These are phyloP conservation scores for Megacollybia marginata DNA, from an alignment of 768 basidiomycete genomes.

Conservation along the genomic window DNA sequence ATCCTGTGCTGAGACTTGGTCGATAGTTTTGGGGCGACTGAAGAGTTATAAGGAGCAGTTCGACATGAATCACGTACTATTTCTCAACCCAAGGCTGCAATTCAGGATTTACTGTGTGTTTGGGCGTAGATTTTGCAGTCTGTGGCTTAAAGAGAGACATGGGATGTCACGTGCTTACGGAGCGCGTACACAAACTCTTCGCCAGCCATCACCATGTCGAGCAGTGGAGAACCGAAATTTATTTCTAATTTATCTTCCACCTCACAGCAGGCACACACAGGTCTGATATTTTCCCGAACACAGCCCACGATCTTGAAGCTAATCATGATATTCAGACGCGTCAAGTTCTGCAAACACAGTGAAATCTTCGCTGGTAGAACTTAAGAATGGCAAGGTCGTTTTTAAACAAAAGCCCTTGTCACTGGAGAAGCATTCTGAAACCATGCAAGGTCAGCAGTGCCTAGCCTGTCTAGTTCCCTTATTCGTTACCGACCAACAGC, in stretches of 20 bases:
- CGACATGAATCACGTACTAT: constrained; percentile 53
- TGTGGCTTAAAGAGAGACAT: constrained; percentile 66
- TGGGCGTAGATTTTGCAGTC: constrained; percentile 30
- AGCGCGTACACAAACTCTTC: constrained; percentile 11
- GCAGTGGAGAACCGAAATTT: background rate
- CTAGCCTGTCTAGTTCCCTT: constrained; percentile 1
- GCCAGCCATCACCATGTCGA: constrained; percentile 25
- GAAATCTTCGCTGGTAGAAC: constrained; percentile 44
- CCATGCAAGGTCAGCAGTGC: constrained; percentile 58
- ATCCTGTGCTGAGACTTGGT: constrained; percentile 96
- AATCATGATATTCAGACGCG: constrained; percentile 11
- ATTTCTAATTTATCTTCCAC: constrained; percentile 8
- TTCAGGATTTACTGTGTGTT: constrained; percentile 45
- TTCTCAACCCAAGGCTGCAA: constrained; percentile 98
- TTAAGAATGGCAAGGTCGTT: constrained; percentile 70
- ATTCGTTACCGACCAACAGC: constrained; percentile 31
- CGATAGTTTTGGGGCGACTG: constrained; percentile 95
- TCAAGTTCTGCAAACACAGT: constrained; percentile 25
- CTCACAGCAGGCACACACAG: constrained; percentile 23
- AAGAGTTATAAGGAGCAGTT: constrained; percentile 1
- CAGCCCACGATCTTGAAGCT: too few species aligned
- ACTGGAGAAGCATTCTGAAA: constrained; percentile 75
- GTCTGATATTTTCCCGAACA: constrained; percentile 10
- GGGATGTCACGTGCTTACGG: constrained; percentile 16
- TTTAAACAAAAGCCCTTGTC: constrained; percentile 72